Evolutionary conservation across 2,329 filamentous ascomycete genomes (phyloP).

Genomic region (Pseudogymnoascus sp.): DNA sequence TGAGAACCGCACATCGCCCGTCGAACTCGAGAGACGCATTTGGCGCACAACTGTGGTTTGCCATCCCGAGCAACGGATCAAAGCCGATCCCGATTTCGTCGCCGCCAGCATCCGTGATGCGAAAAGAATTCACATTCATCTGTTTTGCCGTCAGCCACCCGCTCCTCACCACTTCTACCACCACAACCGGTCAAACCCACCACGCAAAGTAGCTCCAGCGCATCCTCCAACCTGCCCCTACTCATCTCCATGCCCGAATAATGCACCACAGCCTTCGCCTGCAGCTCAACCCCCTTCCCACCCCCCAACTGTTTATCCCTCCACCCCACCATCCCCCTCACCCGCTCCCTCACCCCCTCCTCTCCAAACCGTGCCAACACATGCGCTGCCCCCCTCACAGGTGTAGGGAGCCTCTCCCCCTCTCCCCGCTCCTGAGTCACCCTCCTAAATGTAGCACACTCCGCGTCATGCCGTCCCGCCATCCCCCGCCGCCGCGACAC

Average conservation of each 20-base stretch:
- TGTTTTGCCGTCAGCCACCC: neutral
- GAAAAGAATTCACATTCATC: constrained; percentile 14
- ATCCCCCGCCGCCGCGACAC: neutral
- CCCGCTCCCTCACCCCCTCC: neutral
- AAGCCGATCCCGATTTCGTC: constrained; percentile 13
- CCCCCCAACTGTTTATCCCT: neutral
- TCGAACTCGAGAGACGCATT: constrained; percentile 13
- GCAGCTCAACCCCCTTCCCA: neutral
- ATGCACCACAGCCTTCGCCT: constrained; percentile 1
- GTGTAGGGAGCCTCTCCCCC: neutral
- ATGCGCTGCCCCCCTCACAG: constrained; percentile 3
- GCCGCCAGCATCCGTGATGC: neutral
- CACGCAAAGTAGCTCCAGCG: neutral
- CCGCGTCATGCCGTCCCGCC: constrained; percentile 4
- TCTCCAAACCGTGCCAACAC: neutral
- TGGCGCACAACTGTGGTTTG: constrained; percentile 13
- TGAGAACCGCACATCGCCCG: neutral
- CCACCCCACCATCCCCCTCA: constrained; percentile 6
- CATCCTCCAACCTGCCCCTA: neutral
- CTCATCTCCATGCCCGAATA: neutral
- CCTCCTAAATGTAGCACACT: neutral
- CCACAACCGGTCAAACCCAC: neutral
- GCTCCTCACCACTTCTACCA: no score
- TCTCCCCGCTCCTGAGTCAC: neutral
- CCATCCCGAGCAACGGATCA: constrained; percentile 13